Evolutionary conservation across 176 grass and related monocot genomes (phyloP), one percentile per base, ranked within the genome.

Genomic region (Luzula sylvatica): DNA sequence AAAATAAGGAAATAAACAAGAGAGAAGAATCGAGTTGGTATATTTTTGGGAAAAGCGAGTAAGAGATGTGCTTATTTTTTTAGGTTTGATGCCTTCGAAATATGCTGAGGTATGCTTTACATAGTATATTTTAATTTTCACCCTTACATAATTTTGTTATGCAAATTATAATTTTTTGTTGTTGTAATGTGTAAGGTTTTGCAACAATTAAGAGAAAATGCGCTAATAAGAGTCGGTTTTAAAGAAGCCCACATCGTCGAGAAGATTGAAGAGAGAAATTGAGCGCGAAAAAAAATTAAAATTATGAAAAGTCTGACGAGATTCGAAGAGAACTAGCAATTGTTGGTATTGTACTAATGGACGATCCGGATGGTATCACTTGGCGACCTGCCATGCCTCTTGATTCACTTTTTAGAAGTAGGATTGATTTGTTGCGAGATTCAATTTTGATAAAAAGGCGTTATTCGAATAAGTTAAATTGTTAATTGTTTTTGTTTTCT

Each of bases 281-380:
- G n/a, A n/a, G 47, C 0, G 92, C 92, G 53, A 83, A 85, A 58
- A 83, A 87, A 69, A 78, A 43, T 1, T 82, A 98, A 61, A 59
- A 83, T 50, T 98, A 77, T 11, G 66, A 64, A 50, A 71, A 66
- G 60, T 98, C 92, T 0, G 92, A 98, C 15, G 81, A 96, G 32
- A 90, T 90, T 23, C 24, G 92, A 49, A 85, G 46, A 54, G 84
- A 90, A 55, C 43, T 96, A 60, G 74, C 77, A 17, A 65, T 72
- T 4, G 26, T 55, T 13, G 92, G 92, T 40, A 78, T 98, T 21
- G 71, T 81, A 0, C 67, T 98, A 21, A 98, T 98, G 92, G 92
- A 98, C 18, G 65, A 70, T 2, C 81, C 75, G 5, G 65, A 77
- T 4, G 78, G 81, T 48, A 98, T 85, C 49, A 70, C 60, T 8